Evolutionary conservation across 768 basidiomycete genomes (phyloP), one percentile per base, ranked within the genome.

Genomic region (Termitomyces titanicus): DNA sequence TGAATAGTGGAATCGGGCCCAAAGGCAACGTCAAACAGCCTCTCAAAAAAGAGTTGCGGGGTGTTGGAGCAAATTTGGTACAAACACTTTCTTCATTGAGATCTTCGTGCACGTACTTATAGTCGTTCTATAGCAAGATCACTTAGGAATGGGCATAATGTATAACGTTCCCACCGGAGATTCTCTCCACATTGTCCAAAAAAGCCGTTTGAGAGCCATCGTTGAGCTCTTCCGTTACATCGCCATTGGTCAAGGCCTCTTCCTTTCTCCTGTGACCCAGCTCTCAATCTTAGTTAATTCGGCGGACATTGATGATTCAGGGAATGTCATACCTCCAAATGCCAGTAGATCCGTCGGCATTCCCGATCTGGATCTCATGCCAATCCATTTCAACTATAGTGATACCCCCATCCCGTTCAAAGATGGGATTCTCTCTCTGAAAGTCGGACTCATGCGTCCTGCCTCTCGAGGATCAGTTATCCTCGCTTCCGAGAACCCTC

Each of bases 221-320:
- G 9, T 52, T 15, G 56, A 57, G 7, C 31, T 57, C 10, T 57
- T 57, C 37, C 44, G 51, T 8, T 53, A 57, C 18, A 40, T 53
- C 12, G 39, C 46, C 13, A 49, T 52, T 22, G 56, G 56, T 2
- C 39, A 57, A 48, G 56, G 56, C 12, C 56, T 57, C 10, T 53
- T 47, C 33, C 51, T 52, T 15, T 1, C 46, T n/a, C 46, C 50
- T 25, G 50, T 57, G 5, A 42, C 46, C 9, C 50, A 48, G 17
- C 51, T 52, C 22, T 51, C 50, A 1, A 57, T 57, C 5, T 37
- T 57, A 2, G 45, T 57, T 18, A 33, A 47, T 33, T 53, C 56
- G 3, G 18, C 50, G 20, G 31, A 17, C 2, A 52, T 57, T 6
- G 51, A 53, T 17, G 56, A 53, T 11, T 25, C 22, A 10, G 56